phyloP scores from a whole-genome alignment of 1,139 yeast species.

The Hyphopichia khmerensis region DNA sequence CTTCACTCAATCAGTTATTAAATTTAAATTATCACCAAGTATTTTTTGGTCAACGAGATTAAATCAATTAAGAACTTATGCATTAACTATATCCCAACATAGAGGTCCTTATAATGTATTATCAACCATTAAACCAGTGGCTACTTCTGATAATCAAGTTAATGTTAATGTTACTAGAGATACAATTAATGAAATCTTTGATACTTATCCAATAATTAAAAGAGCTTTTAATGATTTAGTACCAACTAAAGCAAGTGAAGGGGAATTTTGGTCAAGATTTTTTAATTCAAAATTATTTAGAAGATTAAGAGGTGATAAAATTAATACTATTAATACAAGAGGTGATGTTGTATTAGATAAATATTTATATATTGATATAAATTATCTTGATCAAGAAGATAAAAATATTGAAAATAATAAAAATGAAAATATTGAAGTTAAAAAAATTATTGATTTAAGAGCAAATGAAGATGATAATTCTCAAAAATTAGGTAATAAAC shows the following conservation, averaged over 20 bases:
- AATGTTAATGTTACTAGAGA: constrained; percentile 91
- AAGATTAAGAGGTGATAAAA: constrained; percentile 84
- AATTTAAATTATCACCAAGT: constrained; percentile 69
- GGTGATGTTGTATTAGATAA: constrained; percentile 86
- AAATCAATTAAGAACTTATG: constrained; percentile 79
- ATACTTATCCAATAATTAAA: constrained; percentile 90
- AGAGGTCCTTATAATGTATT: constrained; percentile 92
- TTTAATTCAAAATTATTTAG: constrained; percentile 87
- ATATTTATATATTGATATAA: constrained; percentile 63
- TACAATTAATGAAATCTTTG: constrained; percentile 84
- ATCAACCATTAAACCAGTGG: constrained; percentile 90
- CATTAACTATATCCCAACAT: constrained; percentile 78
- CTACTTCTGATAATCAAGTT: constrained; percentile 85
- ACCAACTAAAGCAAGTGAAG: constrained; percentile 76
- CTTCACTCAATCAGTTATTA: constrained; percentile 86
- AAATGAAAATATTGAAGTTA: constrained; percentile 25
- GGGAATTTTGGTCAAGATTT: constrained; percentile 96
- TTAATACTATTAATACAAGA: constrained; percentile 65
- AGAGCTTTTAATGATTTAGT: constrained; percentile 88
- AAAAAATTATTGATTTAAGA: constrained; percentile 66
- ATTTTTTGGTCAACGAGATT: constrained; percentile 90
- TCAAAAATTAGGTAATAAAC: constrained; percentile 71
- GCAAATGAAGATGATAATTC: constrained; percentile 86
- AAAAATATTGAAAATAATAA: constrained; percentile 3
- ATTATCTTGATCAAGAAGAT: constrained; percentile 45